Evolutionary conservation across 1,284 basidiomycete genomes (phyloP), one percentile per base, ranked within the genome.

Genomic region (Cutaneotrichosporon dermatis): DNA sequence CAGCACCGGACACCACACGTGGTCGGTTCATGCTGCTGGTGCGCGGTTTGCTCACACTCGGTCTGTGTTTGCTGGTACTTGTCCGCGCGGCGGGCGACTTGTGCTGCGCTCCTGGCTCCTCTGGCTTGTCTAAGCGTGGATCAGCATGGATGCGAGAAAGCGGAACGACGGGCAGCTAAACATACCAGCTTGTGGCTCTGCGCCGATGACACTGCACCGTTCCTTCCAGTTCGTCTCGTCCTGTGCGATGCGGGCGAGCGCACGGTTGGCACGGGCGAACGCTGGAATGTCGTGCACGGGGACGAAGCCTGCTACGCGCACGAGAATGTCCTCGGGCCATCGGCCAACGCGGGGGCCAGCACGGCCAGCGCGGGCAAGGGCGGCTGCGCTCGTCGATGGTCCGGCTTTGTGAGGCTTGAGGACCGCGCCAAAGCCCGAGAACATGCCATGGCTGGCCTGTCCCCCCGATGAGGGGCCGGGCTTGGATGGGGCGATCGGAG

Each of bases 211-310:
- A 12, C 77, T 76, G 84, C 88, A 92, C 54, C 87, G 81, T 4
- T 73, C 70, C 69, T 88, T 82, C 92, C 92, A 95, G 7, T 90
- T 78, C 4, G 79, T 77, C 58, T 94, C 90, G 60, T 89, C 85
- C 15, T 81, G 77, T 1, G 84, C 82, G n/a, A 93, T 79, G 9
- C 80, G 79, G 4, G 85, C 82, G 39, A 88, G 81, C 36, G 88
- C 84, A 55, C 85, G 83, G 58, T 83, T 89, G 40, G 80, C 82
- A 43, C 85, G 82, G 9, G 88, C 84, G 69, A 93, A 89, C 2
- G 84, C 81, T 1, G 88, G 85, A 15, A 94, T 76, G 73, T 92
- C 90, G 33, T 88, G 85, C 13, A 95, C 78, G 4, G 91, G 85
- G 16, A 92, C 80, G 72, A 85, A 83, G 5, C 82, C 79, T 61